Percentiles rank a stretch among this genome's conserved stretches.
These are phyloP conservation scores for Canavalia gladiata DNA, from an alignment of 306 rosid species.

Conservation along the genomic window DNA sequence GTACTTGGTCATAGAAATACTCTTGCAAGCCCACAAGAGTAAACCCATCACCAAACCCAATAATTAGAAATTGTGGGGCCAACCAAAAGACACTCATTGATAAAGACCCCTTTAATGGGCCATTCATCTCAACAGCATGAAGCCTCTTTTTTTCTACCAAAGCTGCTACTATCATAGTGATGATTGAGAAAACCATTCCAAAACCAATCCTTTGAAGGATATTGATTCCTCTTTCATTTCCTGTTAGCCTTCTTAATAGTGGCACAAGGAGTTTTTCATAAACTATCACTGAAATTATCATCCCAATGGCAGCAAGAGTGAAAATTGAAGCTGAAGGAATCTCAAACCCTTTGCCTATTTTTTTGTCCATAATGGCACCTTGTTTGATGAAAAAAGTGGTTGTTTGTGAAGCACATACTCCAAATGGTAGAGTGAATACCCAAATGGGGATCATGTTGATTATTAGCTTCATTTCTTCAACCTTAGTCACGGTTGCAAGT, in stretches of 20 bases:
- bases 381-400: conserved; percentile 90
- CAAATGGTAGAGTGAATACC: conserved; percentile 80
- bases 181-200: conserved; percentile 71
- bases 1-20: conserved; percentile 90
- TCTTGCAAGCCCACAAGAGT: conserved; percentile 87
- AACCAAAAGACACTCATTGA: conserved; percentile 88
- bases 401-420: conserved; percentile 72
- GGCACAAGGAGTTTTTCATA: conserved; percentile 86
- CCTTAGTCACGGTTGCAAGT: conserved; percentile 76
- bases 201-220: conserved; percentile 87
- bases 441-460: conserved; percentile 93
- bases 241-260: conserved; percentile 55
- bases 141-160: conserved; percentile 73
- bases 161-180: conserved; percentile 75
- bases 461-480: conserved; percentile 87
- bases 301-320: conserved; percentile 69
- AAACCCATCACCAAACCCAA: conserved; percentile 89
- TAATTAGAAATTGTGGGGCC: conserved; percentile 77
- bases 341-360: conserved; percentile 53
- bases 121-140: conserved; percentile 42
- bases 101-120: conserved; percentile 50
- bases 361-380: conserved; percentile 61
- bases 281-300: conserved; percentile 71
- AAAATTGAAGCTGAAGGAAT: conserved; percentile 82
- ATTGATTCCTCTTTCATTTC: conserved; percentile 88